A percentile compares a stretch with the other conserved stretches of the same genome.
Conservation (phyloP, 805 yeast genomes). For the Kodamaea kaohsiungensis region DNA sequence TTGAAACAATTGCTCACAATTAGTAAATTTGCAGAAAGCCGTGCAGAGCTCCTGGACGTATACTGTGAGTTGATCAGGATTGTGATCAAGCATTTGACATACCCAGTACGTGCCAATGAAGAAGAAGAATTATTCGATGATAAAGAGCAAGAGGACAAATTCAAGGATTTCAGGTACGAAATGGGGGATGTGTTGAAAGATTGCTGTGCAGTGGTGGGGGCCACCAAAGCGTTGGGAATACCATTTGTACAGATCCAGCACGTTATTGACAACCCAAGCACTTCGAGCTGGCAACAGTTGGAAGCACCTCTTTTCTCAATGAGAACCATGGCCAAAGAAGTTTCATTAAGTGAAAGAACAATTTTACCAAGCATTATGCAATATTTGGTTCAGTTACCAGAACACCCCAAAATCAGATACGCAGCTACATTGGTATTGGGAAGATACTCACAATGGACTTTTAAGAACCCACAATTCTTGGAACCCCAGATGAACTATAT, state of each 20-base stretch:
- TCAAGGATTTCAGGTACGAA: conserved; percentile 90
- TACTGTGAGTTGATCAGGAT: conserved; percentile 60
- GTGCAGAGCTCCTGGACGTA: conserved; percentile 50
- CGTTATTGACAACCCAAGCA: conserved; percentile 30
- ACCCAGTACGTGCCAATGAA: conserved; percentile 51
- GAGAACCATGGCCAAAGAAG: conserved; percentile 94
- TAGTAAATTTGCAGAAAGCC: conserved; percentile 57
- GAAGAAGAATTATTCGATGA: conserved; percentile 57
- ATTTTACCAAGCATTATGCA: conserved; percentile 79
- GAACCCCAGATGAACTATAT: conserved; percentile 85
- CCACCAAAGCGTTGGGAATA: conserved; percentile 63
- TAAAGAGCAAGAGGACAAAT: conserved; percentile 85
- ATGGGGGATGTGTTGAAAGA: conserved; percentile 98
- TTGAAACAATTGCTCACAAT: conserved; percentile 70
- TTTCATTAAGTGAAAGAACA: conserved; percentile 61
- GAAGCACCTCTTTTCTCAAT: conserved; percentile 90
- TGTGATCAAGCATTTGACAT: conserved; percentile 68
- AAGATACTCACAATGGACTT: conserved; percentile 95
- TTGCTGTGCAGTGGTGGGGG: conserved; percentile 89
- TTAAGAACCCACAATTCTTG: conserved; percentile 77
- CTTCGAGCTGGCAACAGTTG: conserved; percentile 73
- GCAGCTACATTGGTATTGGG: conserved; percentile 93
- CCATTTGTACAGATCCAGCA: conserved; percentile 64
- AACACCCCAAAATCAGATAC: conserved; percentile 82
- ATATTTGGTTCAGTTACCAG: conserved; percentile 68